Base-by-base conservation (phyloP, 495 filamentous ascomycete genomes). In the Hypoxylon crocopeplum region DNA sequence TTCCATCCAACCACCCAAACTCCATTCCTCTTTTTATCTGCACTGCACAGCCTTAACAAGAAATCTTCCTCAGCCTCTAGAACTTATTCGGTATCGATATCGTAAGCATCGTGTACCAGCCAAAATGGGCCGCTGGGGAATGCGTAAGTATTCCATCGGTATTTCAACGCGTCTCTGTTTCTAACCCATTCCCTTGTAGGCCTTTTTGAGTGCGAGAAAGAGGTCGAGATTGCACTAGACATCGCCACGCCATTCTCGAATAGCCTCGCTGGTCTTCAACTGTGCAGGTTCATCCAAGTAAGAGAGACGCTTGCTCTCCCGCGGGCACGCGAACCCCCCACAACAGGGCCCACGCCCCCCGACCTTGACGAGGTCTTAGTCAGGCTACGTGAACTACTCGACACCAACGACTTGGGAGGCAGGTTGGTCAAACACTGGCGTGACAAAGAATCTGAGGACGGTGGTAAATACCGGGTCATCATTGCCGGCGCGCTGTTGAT, bases 401-500 rank as follows among this genome's bases (percentile, higher is more conserved):
- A 55, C 19, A 13, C 40, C 11, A 16, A 55, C 16, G 41, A 8
- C 22, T 29, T 55, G 16, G 51, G 40, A 20, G 20, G 39, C 1
- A 55, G 20, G 11, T 1, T 55, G 1, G n/a, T 55, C 2, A 3
- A 11, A 8, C 40, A 49, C 12, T 57, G 54, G 54, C 54, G 54
- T 13, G 30, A 12, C 8, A 57, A 44, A 16, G 54, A 48, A 19
- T 10, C 17, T 2, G 54, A 49, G 10, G 0, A 8, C 7, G 15
- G 24, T 22, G 52, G 42, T 2, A 29, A 59, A 29, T 64, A 68
- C 48, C 15, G 29, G 4, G 17, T 58, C 33, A 44, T 62, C 32
- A 41, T 68, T 27, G 52, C 49, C 13, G 56, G 36, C 16, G 60
- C 60, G 12, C 27, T 61, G 13, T 17, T 68, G 21, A 61, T 68